Percentiles rank a stretch among this genome's conserved stretches.
phyloP scores from a whole-genome alignment of 2,329 filamentous ascomycete genomes.

The Pseudogymnoascus sp. region DNA sequence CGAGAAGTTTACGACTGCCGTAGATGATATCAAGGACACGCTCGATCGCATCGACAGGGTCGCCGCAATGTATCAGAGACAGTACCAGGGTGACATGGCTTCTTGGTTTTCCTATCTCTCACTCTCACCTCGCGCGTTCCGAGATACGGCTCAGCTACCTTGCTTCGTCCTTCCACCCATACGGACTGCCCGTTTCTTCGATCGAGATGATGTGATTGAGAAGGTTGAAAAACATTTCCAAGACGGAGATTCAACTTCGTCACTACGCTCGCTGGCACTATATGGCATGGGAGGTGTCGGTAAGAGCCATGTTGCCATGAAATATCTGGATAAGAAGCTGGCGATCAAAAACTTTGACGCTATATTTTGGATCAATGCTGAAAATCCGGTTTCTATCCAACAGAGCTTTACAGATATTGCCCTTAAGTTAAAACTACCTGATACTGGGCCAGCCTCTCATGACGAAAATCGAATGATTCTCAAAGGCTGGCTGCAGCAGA shows the following conservation, averaged over 20 bases:
- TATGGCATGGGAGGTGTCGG: constrained; percentile 24
- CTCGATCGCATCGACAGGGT: not conserved
- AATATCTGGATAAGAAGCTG: constrained; percentile 14
- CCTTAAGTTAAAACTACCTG: constrained; percentile 21
- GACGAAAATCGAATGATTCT: constrained; percentile 13
- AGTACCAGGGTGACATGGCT: not conserved
- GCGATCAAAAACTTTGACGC: constrained; percentile 22
- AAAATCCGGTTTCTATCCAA: constrained; percentile 22
- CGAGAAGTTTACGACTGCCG: not conserved
- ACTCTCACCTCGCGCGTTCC: not conserved
- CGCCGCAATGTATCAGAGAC: not conserved
- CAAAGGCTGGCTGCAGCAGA: constrained; percentile 11
- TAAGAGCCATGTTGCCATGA: constrained; percentile 20
- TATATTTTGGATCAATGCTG: constrained; percentile 25
- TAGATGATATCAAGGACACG: not conserved
- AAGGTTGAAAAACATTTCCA: not conserved
- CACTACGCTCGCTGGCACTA: constrained; percentile 20
- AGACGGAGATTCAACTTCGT: not conserved
- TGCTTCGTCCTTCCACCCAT: not conserved
- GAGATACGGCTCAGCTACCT: not conserved
- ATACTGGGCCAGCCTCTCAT: constrained; percentile 14
- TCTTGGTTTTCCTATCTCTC: not conserved
- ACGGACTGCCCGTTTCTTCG: not conserved
- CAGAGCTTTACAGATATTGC: constrained; percentile 26
- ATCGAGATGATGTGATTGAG: not conserved